Evolutionary conservation across 2,329 filamentous ascomycete genomes (phyloP).

Genomic region (Cordyceps fumosorosea): DNA sequence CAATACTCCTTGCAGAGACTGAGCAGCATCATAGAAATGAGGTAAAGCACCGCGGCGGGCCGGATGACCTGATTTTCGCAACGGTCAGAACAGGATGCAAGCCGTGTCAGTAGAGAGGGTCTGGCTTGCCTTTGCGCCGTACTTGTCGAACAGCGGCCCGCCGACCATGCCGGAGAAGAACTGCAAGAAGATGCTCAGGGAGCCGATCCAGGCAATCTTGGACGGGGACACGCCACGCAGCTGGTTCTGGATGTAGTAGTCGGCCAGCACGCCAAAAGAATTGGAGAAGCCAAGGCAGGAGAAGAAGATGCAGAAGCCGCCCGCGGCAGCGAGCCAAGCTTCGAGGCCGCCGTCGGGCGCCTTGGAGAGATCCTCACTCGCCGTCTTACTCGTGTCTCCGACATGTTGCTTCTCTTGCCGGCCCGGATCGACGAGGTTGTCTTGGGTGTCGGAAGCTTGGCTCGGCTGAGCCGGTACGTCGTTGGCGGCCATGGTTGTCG

Average conservation of each 20-base stretch:
- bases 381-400: neutral
- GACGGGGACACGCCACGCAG: conserved; percentile 25
- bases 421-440: neutral
- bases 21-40: conserved; percentile 37
- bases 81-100: neutral
- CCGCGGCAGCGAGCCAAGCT: conserved; percentile 36
- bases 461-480: neutral
- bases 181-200: conserved; percentile 28
- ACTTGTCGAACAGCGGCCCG: conserved; percentile 37
- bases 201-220: conserved; percentile 38
- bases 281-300: conserved; percentile 35
- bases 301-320: conserved; percentile 31
- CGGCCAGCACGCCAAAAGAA: conserved; percentile 38
- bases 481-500: neutral
- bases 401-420: neutral
- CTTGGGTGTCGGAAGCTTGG: neutral
- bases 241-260: conserved; percentile 34
- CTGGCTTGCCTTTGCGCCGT: conserved; percentile 22
- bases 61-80: conserved; percentile 22
- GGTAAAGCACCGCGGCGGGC: conserved; percentile 26
- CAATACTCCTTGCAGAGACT: conserved; percentile 40
- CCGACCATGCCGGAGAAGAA: conserved; percentile 28
- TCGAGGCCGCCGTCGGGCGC: conserved; percentile 28
- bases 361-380: neutral
- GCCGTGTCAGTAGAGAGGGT: neutral